These are phyloP conservation scores for Excoecaria cochinchinensis DNA, from an alignment of 345 rosid species.

Conservation along the genomic window DNA sequence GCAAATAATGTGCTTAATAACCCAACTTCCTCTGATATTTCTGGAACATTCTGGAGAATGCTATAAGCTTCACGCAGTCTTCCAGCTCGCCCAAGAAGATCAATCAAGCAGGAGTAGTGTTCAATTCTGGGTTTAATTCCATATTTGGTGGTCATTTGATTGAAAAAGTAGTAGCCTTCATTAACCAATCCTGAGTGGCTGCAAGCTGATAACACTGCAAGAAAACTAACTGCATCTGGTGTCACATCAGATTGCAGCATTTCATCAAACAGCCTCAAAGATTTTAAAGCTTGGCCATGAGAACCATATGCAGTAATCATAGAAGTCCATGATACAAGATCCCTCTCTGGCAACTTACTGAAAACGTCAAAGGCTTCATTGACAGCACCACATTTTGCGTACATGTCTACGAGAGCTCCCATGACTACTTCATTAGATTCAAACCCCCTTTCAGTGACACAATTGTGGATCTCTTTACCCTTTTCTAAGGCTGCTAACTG, in stretches of 20 bases:
- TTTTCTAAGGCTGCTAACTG: constrained; percentile 63
- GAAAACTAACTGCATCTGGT: constrained; percentile 63
- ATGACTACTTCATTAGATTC: constrained; percentile 48
- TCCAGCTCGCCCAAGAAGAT: constrained; percentile 71
- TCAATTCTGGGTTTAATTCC: constrained; percentile 46
- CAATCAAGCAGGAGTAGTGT: constrained; percentile 75
- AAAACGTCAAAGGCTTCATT: constrained; percentile 53
- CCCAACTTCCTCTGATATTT: constrained; percentile 41
- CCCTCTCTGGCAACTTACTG: constrained; percentile 42
- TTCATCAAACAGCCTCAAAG: constrained; percentile 48
- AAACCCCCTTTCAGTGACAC: constrained; percentile 30
- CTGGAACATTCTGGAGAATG: constrained; percentile 39
- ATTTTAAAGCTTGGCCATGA: constrained; percentile 57
- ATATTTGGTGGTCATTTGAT: constrained; percentile 39
- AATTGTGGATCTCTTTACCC: constrained; percentile 60
- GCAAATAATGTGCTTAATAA: constrained; percentile 65
- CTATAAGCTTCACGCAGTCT: constrained; percentile 61
- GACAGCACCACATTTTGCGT: constrained; percentile 80
- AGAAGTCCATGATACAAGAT: constrained; percentile 69
- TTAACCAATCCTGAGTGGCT: constrained; percentile 65
- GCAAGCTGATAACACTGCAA: constrained; percentile 69
- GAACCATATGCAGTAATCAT: constrained; percentile 76
- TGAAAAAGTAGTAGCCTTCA: constrained; percentile 50
- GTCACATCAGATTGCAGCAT: constrained; percentile 46
- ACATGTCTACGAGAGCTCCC: constrained; percentile 83